Base-by-base conservation (phyloP, 352 stramenopile genomes). In the Elongisporangium undulatum region DNA sequence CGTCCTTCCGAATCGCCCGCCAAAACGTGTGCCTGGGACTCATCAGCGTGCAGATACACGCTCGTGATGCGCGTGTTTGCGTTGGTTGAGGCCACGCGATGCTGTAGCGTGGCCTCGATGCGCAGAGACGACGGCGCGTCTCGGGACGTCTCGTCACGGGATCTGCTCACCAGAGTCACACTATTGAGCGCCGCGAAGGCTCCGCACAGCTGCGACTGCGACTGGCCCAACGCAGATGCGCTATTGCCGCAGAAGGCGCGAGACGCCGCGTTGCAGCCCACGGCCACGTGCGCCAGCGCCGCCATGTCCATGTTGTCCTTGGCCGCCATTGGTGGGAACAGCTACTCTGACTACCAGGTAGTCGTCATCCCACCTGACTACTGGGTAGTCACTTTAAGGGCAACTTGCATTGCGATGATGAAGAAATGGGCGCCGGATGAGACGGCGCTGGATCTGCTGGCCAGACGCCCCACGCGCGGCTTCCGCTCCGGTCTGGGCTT, bases 401-500 rank as follows among this genome's bases (percentile, higher is more conserved):
- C 34, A 45, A 45, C 34, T 45, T 45, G n/a, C n/a, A n/a, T n/a
- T n/a, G n/a, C n/a, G 0, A 38, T 1, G 5, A 45, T 45, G 34
- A 45, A 45, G 34, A 34, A 62, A 26, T 77, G 69, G 69, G 58
- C 75, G 39, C 67, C 81, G 16, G 77, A 89, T 63, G 81, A 89
- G 69, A 91, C 79, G 15, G 82, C 79, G 61, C 74, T 92, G 49
- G 82, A 92, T 62, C 64, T 92, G 59, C 86, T 92, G 61, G 82
- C 78, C 54, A 76, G 82, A 22, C 76, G 69, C 10, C 74, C 72
- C 0, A 68, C 63, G 56, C 69, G 62, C 54, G 73, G 75, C 34
- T 92, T 92, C 67, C 65, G 56, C 63, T 88, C 79, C 2, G 71
- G 75, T 1, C 17, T 92, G 57, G 19, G 29, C 24, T 92, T 86